Percentiles rank a stretch among this genome's conserved stretches.
phyloP scores from a whole-genome alignment of 345 rosid species.

The Citropsis articulata region DNA sequence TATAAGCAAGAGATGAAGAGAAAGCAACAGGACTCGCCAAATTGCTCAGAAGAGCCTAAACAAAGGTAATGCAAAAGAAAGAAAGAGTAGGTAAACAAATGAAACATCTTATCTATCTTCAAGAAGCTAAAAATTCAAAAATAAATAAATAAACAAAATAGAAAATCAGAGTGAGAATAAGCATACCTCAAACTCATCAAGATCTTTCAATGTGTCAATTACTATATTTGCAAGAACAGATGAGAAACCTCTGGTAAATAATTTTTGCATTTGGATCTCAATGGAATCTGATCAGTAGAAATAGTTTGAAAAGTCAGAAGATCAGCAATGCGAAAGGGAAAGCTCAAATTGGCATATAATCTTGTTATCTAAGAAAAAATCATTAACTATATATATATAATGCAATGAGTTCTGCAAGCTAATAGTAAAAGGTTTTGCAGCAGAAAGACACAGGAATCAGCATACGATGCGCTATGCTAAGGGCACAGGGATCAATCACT shows the following conservation, averaged over 20 bases:
- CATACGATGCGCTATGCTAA: neutral
- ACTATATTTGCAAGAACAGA: conserved; percentile 55
- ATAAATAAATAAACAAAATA: neutral
- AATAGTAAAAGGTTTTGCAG: neutral
- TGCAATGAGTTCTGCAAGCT: neutral
- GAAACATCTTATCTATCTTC: neutral
- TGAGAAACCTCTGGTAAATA: conserved; percentile 55
- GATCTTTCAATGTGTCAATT: conserved; percentile 56
- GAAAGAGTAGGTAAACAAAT: neutral
- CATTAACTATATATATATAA: neutral
- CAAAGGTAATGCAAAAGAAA: neutral
- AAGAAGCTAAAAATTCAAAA: conserved; percentile 1
- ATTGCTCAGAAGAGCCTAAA: neutral
- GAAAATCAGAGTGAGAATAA: conserved; percentile 6
- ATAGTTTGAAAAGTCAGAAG: neutral
- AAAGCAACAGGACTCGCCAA: neutral
- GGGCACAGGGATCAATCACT: neutral
- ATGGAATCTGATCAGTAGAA: conserved; percentile 52
- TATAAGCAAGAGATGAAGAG: neutral
- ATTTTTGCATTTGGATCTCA: conserved; percentile 46
- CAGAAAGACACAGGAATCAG: neutral
- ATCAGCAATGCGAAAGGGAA: neutral
- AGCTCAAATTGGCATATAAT: neutral
- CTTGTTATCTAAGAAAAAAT: neutral
- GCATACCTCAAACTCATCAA: conserved; percentile 73